Evolutionary conservation across 2,329 filamentous ascomycete species (phyloP).

Genomic region (Alternaria sp.): DNA sequence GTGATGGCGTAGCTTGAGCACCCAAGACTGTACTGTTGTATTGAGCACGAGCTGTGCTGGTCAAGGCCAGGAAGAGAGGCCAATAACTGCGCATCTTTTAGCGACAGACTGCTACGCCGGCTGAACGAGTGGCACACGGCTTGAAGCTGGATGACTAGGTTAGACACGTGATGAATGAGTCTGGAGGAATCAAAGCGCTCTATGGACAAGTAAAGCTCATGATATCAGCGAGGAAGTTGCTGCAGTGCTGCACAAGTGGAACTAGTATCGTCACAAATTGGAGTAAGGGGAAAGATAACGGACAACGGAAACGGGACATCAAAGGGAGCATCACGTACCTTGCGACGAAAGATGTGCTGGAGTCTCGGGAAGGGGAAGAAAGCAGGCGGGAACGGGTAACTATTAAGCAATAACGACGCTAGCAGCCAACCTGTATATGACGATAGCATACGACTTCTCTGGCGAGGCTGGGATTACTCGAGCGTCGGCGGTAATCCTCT

Average conservation of each 20-base stretch:
- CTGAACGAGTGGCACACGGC: constrained; percentile 39
- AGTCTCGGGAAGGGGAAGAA: constrained; percentile 30
- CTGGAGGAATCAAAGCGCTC: background rate
- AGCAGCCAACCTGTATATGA: constrained; percentile 33
- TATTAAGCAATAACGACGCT: constrained; percentile 39
- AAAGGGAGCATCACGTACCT: constrained; percentile 37
- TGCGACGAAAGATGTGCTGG: constrained; percentile 38
- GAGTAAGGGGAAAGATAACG: background rate
- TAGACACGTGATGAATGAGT: constrained; percentile 31
- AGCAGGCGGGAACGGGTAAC: constrained; percentile 33
- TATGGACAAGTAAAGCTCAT: background rate
- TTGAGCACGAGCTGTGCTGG: constrained; percentile 23
- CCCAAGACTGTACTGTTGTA: constrained; percentile 28
- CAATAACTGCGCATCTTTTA: constrained; percentile 44
- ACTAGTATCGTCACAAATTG: background rate
- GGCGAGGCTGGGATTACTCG: constrained; percentile 39
- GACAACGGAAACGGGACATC: background rate
- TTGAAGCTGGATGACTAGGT: constrained; percentile 32
- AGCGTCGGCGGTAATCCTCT: constrained; percentile 37
- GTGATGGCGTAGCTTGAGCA: constrained; percentile 6
- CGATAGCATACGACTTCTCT: constrained; percentile 33
- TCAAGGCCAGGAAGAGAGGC: constrained; percentile 37
- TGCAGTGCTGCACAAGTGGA: constrained; percentile 11
- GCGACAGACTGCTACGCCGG: constrained; percentile 40
- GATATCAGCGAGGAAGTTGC: background rate